These are phyloP conservation scores for Epichloe baconii DNA, from an alignment of 2,329 filamentous ascomycete species.

Conservation along the genomic window DNA sequence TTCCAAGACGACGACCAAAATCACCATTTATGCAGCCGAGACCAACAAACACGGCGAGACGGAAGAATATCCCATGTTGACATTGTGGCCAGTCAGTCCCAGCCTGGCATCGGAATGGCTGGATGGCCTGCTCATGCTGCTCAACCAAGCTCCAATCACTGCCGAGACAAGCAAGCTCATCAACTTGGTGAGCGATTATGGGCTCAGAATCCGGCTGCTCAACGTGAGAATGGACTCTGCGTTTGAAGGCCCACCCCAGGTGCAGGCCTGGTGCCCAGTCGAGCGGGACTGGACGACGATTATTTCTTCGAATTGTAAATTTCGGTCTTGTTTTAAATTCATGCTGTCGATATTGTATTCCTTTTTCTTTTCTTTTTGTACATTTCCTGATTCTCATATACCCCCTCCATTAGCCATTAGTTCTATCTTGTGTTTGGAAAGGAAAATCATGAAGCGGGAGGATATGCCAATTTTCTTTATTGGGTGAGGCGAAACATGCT, in stretches of 20 bases:
- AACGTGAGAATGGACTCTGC: conserved; percentile 78
- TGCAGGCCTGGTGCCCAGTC: conserved; percentile 62
- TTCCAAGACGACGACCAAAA: conserved; percentile 57
- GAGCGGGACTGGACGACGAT: conserved; percentile 79
- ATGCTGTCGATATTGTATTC: too few relatives aligned
- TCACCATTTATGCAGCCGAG: conserved; percentile 60
- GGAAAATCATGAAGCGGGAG: not conserved
- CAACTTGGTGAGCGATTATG: conserved; percentile 75
- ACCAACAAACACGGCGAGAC: conserved; percentile 20
- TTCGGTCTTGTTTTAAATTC: too few relatives aligned
- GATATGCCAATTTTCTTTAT: not conserved
- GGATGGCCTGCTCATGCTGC: conserved; percentile 84
- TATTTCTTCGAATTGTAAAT: conserved; percentile 73
- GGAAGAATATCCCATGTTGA: conserved; percentile 63
- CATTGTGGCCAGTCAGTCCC: conserved; percentile 69
- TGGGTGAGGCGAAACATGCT: not conserved
- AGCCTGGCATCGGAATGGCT: conserved; percentile 90
- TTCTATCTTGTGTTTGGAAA: not conserved
- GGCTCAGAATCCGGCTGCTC: conserved; percentile 79
- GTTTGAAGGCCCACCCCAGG: conserved; percentile 56
- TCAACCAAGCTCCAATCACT: conserved; percentile 94
- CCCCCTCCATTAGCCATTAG: not conserved
- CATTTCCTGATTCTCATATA: conserved; percentile 1
- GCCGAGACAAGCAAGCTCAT: conserved; percentile 87
- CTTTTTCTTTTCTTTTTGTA: not conserved